These are phyloP conservation scores for Didymosphaeria variabile DNA, from an alignment of 2,329 filamentous ascomycete genomes.

Conservation along the genomic window DNA sequence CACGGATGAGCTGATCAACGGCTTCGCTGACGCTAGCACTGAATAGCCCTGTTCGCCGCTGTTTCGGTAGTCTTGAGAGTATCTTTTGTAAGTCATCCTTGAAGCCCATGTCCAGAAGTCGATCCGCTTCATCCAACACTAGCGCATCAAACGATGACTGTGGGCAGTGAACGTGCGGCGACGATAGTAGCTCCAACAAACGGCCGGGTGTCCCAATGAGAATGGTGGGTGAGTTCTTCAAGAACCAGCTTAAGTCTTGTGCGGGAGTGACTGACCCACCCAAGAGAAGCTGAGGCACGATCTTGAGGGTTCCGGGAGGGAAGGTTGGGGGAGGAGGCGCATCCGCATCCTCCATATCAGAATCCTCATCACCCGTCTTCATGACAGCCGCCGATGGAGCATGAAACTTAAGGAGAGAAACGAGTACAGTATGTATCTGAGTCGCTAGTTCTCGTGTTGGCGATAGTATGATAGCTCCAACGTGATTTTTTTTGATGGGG, in stretches of 20 bases:
- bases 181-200: slow-evolving; percentile 85
- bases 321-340: slow-evolving; percentile 50
- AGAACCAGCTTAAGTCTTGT: slow-evolving; percentile 86
- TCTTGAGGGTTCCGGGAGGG: slow-evolving; percentile 60
- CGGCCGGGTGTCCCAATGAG: slow-evolving; percentile 91
- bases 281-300: slow-evolving; percentile 82
- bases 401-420: slow-evolving; percentile 83
- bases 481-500: slow-evolving; percentile 86
- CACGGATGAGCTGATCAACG: slow-evolving; percentile 89
- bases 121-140: slow-evolving; percentile 93
- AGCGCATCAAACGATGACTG: slow-evolving; percentile 91
- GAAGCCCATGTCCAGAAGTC: slow-evolving; percentile 91
- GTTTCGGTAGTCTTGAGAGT: slow-evolving; percentile 84
- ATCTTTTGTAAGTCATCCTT: slow-evolving; percentile 90
- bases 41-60: slow-evolving; percentile 91
- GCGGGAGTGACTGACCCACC: slow-evolving; percentile 82
- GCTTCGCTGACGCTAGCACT: slow-evolving; percentile 96
- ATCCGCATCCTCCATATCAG: slow-evolving; percentile 52
- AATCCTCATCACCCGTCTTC: slow-evolving; percentile 61
- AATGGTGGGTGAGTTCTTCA: slow-evolving; percentile 85
- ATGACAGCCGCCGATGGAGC: slow-evolving; percentile 75
- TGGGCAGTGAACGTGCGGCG: slow-evolving; percentile 85
- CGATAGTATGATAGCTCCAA: slow-evolving; percentile 90
- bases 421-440: slow-evolving; percentile 86
- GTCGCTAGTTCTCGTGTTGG: slow-evolving; percentile 91